These are phyloP conservation scores for Prunus yedoensis DNA, from an alignment of 331 rosid species.

Conservation along the genomic window DNA sequence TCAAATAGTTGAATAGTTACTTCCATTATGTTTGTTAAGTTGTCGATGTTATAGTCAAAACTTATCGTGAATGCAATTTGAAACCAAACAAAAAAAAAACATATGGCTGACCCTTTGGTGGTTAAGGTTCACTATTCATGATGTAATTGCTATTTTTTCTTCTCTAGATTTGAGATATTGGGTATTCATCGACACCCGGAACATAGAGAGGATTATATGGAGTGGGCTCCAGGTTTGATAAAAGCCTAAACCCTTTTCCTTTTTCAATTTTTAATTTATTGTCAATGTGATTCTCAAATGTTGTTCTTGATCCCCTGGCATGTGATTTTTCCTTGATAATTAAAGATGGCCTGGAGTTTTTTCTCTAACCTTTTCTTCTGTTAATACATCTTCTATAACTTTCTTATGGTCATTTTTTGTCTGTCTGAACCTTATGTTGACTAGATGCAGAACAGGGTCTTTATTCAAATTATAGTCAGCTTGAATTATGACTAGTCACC, in stretches of 20 bases:
- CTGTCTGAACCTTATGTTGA: not conserved
- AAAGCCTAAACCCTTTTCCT: constrained; percentile 19
- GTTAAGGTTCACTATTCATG: constrained; percentile 10
- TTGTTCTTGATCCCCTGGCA: not conserved
- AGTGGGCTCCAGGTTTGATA: constrained; percentile 98
- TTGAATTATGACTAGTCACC: not conserved
- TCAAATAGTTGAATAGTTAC: not conserved
- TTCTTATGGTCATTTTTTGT: not conserved
- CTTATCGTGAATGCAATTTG: not conserved
- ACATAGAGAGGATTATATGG: constrained; percentile 92
- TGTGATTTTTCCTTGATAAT: not conserved
- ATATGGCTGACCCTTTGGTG: constrained; percentile 11
- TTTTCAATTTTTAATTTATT: constrained; percentile 14
- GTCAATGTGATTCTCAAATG: constrained; percentile 12
- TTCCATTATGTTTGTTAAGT: not conserved
- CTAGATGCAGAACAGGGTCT: not conserved
- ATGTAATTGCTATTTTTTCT: constrained; percentile 23
- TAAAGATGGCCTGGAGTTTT: not conserved
- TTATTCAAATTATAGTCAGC: not conserved
- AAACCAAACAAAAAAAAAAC: not conserved
- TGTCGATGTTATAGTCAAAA: not conserved
- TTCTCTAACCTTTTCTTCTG: not conserved
- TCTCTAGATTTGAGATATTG: constrained; percentile 70
- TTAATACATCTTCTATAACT: not conserved
- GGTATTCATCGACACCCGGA: constrained; percentile 98